Evolutionary conservation across 2,329 filamentous ascomycete genomes (phyloP), one percentile per base, ranked within the genome.

Genomic region (Onygenales sp.): DNA sequence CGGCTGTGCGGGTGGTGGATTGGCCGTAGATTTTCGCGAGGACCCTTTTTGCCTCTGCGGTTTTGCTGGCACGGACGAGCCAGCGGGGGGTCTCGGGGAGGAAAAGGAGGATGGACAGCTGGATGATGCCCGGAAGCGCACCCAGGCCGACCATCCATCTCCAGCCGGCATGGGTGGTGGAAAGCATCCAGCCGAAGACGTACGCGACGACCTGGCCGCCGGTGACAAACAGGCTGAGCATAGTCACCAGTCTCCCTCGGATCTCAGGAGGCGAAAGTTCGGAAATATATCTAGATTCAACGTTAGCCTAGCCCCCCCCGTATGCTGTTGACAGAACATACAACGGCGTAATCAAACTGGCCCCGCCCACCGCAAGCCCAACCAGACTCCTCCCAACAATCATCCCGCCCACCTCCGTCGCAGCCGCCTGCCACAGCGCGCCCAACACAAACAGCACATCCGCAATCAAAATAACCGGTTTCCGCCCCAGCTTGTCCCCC

Each of bases 51-150:
- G 90, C 92, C 56, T 80, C 78, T 3, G 73, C 73, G 2, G 77
- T 76, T 47, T 77, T 75, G 1, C 84, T 85, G 2, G 78, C 81
- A 65, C 84, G 85, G 17, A 95, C 84, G 21, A 96, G 77, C 86
- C 88, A 96, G 27, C 92, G 78, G 36, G 92, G 92, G 10, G 88
- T 94, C 70, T 97, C 92, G 0, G 90, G 90, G 80, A 95, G 85
- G 50, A 82, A 75, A 2, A 82, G 61, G 55, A 96, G 72, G 52
- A 94, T 72, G 0, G 76, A 65, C 4, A 82, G 79, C 66, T 96
- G 92, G 3, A 90, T 52, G 0, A 80, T 67, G 0, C 90, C 91
- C 0, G 92, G 92, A 31, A 86, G 57, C 7, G 87, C 87, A 0
- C 91, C 92, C 0, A 96, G 70, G 0, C 91, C 91, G 0, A 96